A percentile compares a stretch with the other conserved stretches of the same genome.
phyloP scores from a whole-genome alignment of 2,329 filamentous ascomycete species.

The Colletotrichum sojae region DNA sequence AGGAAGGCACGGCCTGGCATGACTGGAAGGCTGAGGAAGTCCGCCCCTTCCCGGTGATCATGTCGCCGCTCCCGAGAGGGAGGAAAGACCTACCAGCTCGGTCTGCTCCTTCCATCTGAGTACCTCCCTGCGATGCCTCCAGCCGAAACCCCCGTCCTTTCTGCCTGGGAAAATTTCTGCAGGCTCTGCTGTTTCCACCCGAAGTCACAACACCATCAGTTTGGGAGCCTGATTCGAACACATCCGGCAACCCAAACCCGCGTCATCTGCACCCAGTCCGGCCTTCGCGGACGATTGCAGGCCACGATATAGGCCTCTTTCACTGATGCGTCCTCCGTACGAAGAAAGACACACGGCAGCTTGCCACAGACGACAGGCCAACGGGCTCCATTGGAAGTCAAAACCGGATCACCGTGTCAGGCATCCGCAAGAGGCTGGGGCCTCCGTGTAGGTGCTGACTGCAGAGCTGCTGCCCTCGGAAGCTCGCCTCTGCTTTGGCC shows the following conservation, averaged over 20 bases:
- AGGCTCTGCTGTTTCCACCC: too few relatives aligned
- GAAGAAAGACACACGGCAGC: neutral
- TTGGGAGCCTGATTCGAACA: too few relatives aligned
- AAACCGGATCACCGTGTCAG: neutral
- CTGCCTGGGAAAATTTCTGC: too few relatives aligned
- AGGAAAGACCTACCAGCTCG: neutral
- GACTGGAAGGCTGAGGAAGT: too few relatives aligned
- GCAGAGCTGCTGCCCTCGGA: neutral
- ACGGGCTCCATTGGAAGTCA: neutral
- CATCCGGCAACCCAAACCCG: too few relatives aligned
- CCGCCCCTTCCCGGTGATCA: neutral
- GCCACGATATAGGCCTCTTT: too few relatives aligned
- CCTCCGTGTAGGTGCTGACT: neutral
- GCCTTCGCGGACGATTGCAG: too few relatives aligned
- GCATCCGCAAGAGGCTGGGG: neutral
- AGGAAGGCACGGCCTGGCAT: neutral
- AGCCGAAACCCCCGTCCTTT: too few relatives aligned
- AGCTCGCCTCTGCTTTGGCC: neutral
- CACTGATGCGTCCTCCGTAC: neutral
- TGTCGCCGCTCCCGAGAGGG: neutral
- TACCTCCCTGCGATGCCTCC: neutral
- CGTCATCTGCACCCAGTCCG: too few relatives aligned
- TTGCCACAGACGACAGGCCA: neutral
- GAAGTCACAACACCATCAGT: too few relatives aligned
- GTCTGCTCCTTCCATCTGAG: neutral